These are phyloP conservation scores for Teunomyces cretensis DNA, from an alignment of 805 yeast species.

Conservation along the genomic window DNA sequence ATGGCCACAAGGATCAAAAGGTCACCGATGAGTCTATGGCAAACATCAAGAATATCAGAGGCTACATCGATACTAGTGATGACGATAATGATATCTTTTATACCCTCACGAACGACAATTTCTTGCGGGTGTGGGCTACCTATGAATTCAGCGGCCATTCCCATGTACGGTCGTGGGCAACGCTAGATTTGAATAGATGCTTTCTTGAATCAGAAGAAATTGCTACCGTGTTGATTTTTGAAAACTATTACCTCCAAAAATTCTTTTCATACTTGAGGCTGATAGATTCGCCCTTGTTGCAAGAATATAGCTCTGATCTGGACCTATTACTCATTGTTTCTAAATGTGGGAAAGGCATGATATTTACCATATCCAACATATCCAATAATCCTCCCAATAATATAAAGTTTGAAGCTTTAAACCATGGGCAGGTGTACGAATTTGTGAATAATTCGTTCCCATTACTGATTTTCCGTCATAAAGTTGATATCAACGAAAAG, in stretches of 20 bases:
- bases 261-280: slow-evolving; percentile 13
- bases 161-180: slow-evolving; percentile 58
- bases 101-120: slow-evolving; percentile 59
- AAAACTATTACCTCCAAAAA: slow-evolving; percentile 32
- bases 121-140: slow-evolving; percentile 68
- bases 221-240: slow-evolving; percentile 31
- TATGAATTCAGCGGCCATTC: slow-evolving; percentile 59
- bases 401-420: slow-evolving; percentile 41
- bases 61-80: slow-evolving; percentile 29
- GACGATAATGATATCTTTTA: slow-evolving; percentile 49
- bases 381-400: slow-evolving; percentile 56
- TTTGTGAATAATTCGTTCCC: slow-evolving; percentile 16
- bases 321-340: slow-evolving; percentile 43
- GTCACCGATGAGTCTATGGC: slow-evolving; percentile 27
- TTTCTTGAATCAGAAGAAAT: slow-evolving; percentile 5
- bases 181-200: slow-evolving; percentile 27
- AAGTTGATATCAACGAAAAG: background rate
- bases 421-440: slow-evolving; percentile 9
- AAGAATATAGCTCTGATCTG: slow-evolving; percentile 8
- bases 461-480: slow-evolving; percentile 1
- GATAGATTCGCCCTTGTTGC: slow-evolving; percentile 3
- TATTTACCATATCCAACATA: slow-evolving; percentile 52
- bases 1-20: background rate
- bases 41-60: slow-evolving; percentile 33
- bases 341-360: slow-evolving; percentile 37